phyloP scores from a whole-genome alignment of 2,329 filamentous ascomycete genomes.

The Penicillium griseofulvum region DNA sequence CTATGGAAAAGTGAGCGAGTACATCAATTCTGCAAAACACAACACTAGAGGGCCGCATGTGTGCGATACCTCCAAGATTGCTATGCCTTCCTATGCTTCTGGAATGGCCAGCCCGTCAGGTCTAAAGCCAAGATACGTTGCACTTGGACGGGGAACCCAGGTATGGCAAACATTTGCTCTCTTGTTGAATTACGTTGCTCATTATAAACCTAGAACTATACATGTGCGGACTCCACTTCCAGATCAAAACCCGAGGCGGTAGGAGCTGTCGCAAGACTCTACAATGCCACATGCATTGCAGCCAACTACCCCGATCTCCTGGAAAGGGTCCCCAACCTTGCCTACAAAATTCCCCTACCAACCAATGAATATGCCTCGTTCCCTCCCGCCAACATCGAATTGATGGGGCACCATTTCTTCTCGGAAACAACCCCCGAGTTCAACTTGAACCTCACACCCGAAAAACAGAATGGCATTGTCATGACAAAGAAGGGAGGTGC shows the following conservation, averaged over 20 bases:
- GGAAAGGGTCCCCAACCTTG: conserved; percentile 61
- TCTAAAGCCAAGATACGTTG: conserved; percentile 70
- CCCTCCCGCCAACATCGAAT: conserved; percentile 57
- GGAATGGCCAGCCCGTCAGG: conserved; percentile 62
- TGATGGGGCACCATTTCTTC: conserved; percentile 83
- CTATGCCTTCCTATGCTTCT: conserved; percentile 50
- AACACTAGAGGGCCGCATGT: conserved; percentile 17
- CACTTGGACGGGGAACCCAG: conserved; percentile 76
- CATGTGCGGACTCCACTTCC: conserved; percentile 64
- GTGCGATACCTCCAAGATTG: conserved; percentile 36
- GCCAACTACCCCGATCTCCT: conserved; percentile 67
- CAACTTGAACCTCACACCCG: conserved; percentile 62
- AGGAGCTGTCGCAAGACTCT: conserved; percentile 80
- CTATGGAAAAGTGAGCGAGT: conserved; percentile 39
- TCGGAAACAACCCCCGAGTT: conserved; percentile 73
- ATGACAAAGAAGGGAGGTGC: conserved; percentile 62
- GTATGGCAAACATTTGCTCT: conserved; percentile 29
- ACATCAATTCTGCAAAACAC: conserved; percentile 33
- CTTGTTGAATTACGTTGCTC: conserved; percentile 8
- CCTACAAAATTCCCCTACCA: conserved; percentile 64
- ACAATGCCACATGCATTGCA: conserved; percentile 80
- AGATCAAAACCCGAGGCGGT: conserved; percentile 61
- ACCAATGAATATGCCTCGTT: conserved; percentile 32
- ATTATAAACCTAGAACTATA: conserved; percentile 71
- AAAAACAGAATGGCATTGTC: conserved; percentile 53